Evolutionary conservation across 306 rosid species (phyloP), one percentile per base, ranked within the genome.

Genomic region (Casuarina cunninghamiana): DNA sequence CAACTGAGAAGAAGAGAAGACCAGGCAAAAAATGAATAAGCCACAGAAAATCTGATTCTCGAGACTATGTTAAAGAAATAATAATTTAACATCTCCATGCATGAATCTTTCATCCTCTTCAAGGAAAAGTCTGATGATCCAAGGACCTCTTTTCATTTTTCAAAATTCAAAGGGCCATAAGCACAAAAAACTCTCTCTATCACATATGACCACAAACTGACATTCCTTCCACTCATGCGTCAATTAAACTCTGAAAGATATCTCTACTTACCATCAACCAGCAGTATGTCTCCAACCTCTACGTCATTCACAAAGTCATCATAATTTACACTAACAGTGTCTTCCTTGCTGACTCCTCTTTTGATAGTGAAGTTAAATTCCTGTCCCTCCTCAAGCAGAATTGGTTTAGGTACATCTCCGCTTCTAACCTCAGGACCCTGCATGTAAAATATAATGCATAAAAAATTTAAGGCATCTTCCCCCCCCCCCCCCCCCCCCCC

Each of bases 401-500:
- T 82, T 44, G 97, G 93, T 74, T 80, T 76, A 50, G 96, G 87
- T 32, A 95, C 88, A 88, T 95, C 98, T 69, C 97, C 97, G 73
- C 98, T 88, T 81, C 98, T 88, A 79, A 95, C 98, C 85, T 95
- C 98, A 73, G 98, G 98, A 80, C 98, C 98, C 98, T 95, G 84
- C 79, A 50, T 37, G 46, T 62, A 71, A 75, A 43, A 57, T 46
- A 43, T 49, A 37, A 78, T 49, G 45, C 58, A 75, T 10, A 66
- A 66, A 41, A 66, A 66, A 6, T 66, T 66, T 49, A 42, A 17
- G 10, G 35, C 21, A 7, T 16, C 43, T 39, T 35, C n/a, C n/a
- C n/a, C n/a, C n/a, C n/a, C n/a, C n/a, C n/a, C n/a, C n/a, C n/a
- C n/a, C n/a, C n/a, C n/a, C n/a, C n/a, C n/a, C 32, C 2, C 26